Evolutionary conservation across 257 asterid genomes (phyloP), one percentile per base, ranked within the genome.

Genomic region (Solanum piurae): DNA sequence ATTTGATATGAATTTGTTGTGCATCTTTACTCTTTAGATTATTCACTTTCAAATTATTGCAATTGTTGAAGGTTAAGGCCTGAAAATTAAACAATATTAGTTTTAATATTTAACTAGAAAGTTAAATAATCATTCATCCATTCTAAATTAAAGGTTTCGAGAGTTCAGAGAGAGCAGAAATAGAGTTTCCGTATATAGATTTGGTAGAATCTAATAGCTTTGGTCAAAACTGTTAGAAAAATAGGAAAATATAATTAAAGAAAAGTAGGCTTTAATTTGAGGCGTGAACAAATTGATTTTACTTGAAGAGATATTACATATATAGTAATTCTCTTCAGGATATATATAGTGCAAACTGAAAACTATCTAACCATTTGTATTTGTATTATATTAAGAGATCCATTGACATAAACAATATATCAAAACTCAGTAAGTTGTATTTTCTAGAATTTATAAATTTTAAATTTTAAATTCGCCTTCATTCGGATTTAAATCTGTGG

Each of bases 1-100:
- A 89, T 2, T 95, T 85, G 27, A 94, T 23, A 87, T 96, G 98
- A n/a, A 95, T 94, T 90, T 94, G 98, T 62, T 93, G 99, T 8
- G 95, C 88, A 88, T 96, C 87, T 86, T 89, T 79, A 49, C 94
- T 83, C 84, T 89, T 90, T 14, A 94, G 77, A 71, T 94, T 89
- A 69, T 89, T 90, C 71, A 94, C 94, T 7, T 68, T 90, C 92
- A 95, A 87, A 34, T 94, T 92, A 44, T 90, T 86, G 93, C 99
- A 94, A 33, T 83, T 84, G 88, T 90, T 72, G 88, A 95, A 94
- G n/a, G 95, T 96, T 60, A 96, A 20, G 4, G 96, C 99, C 98
- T 96, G 95, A 89, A 18, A 27, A 66, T 34, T 37, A 33, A 37
- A 68, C 40, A 18, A 60, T 62, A 66, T 38, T 66, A n/a, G 52